Evolutionary conservation across 441 rosid genomes (phyloP), one percentile per base, ranked within the genome.

Genomic region (Raphanus hybrid): DNA sequence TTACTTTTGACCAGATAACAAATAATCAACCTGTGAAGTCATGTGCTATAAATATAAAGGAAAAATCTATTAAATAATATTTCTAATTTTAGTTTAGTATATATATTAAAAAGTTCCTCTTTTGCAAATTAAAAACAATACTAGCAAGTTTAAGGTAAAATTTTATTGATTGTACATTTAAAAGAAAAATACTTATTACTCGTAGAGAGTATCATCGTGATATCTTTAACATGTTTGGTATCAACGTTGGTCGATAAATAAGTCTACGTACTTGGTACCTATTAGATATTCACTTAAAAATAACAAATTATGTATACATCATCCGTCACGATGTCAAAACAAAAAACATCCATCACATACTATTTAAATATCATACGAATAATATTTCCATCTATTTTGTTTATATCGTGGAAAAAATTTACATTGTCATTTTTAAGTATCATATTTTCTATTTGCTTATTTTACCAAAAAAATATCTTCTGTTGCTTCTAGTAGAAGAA

Each of bases 1-100:
- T 72, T 59, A 66, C 78, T 74, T 77, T 72, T 63, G 34, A 43
- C 65, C 27, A 50, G 29, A 73, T 50, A 23, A 61, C n/a, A 68
- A 18, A 71, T 58, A 72, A 60, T 23, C 41, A 48, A 66, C 11
- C n/a, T 37, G 64, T 6, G 64, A 32, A 64, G 35, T 14, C 68
- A 76, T 77, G 81, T 65, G 63, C 65, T 54, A 18, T 64, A 50
- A 50, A 60, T 8, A 55, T 57, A 59, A 1, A 37, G 3, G 8
- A 15, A 37, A 8, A 18, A n/a, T 9, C 1, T 32, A 23, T 45
- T 60, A n/a, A 66, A 45, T 8, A 48, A 20, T 1, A 45, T 27
- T 67, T 8, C 5, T 11, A 29, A 45, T 43, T 5, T 20, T 64
- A 12, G 2, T 26, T 67, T 48, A 23, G 58, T 11, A 41, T 11